Base-by-base conservation (phyloP, 768 basidiomycete genomes). In the Pleurotus salmoneostramineus region DNA sequence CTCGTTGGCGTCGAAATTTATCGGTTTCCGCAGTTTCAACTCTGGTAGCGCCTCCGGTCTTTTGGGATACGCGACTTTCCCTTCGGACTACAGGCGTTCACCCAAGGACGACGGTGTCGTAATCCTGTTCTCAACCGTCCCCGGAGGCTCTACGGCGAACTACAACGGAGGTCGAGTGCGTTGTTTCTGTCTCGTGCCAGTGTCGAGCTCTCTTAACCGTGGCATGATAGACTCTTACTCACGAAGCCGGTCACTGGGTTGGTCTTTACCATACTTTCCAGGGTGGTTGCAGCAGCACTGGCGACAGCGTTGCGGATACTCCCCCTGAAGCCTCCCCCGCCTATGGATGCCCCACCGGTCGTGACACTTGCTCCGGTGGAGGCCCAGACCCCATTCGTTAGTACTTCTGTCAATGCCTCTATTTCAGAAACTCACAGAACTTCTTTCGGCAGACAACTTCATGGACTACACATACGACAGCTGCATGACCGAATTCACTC, bases 241-340 rank as follows among this genome's bases (percentile, higher is more conserved):
- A 85, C 63, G 83, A 85, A 66, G 77, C 74, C 50, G 81, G 83
- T n/a, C 82, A 84, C 69, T 85, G 83, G 82, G 69, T 81, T 58
- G 83, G 83, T 34, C 73, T 83, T 21, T 83, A 76, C 69, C 82
- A 83, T 69, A 82, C 82, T 35, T 83, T 83, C 78, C 78, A 84
- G 63, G 79, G 79, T 40, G 77, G 78, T 27, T 81, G 75, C 70
- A 50, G 57, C 7, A 62, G 61, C 61, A 48, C 70, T 35, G 80
- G 79, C 31, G 80, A 82, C 64, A 60, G 55, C 27, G 79, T 83
- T 56, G 64, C 64, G 10, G 79, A 81, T 61, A 82, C 78, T 1
- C 81, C 80, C 11, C 64, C 78, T 15, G 81, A 82, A 66, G 64
- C 74, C 1, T 72, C 68, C 21, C 58, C 77, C 52, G 78, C 77